phyloP scores from a whole-genome alignment of 371 early-diverging fungal species.

The Mortierella sp. region DNA sequence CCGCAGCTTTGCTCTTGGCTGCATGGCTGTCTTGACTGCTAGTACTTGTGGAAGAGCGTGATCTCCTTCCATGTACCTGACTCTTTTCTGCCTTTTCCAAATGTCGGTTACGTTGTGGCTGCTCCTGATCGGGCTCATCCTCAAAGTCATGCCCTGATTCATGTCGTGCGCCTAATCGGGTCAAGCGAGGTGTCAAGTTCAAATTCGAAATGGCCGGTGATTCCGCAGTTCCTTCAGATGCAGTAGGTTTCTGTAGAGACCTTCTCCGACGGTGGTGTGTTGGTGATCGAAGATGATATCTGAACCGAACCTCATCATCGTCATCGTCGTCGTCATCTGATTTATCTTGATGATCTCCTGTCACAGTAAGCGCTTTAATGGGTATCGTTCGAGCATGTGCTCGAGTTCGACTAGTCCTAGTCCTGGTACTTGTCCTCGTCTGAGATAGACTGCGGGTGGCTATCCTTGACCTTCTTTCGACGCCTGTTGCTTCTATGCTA shows the following conservation, averaged over 20 bases:
- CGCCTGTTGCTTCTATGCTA: neutral
- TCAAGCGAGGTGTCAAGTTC: conserved; percentile 44
- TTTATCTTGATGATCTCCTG: conserved; percentile 38
- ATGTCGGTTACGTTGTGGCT: conserved; percentile 21
- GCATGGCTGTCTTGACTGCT: conserved; percentile 46
- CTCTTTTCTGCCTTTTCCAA: conserved; percentile 15
- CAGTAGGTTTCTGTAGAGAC: conserved; percentile 21
- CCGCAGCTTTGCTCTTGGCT: conserved; percentile 10
- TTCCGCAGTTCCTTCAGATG: conserved; percentile 4
- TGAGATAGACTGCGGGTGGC: conserved; percentile 48
- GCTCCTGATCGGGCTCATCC: conserved; percentile 35
- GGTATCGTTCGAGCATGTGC: conserved; percentile 30
- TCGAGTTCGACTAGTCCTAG: conserved; percentile 35
- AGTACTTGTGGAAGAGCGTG: conserved; percentile 43
- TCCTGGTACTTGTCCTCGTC: conserved; percentile 23
- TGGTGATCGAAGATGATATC: conserved; percentile 47
- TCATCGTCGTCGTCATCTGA: conserved; percentile 50
- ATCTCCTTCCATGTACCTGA: conserved; percentile 30
- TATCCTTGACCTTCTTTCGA: conserved; percentile 30
- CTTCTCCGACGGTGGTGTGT: conserved; percentile 40
- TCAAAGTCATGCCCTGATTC: conserved; percentile 48
- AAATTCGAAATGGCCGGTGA: conserved; percentile 6
- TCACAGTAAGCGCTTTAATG: conserved; percentile 26
- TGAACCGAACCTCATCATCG: conserved; percentile 29
- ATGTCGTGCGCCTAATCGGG: conserved; percentile 51